phyloP scores from a whole-genome alignment of 192 early-diverging fungal species.

The Gaertneriomyces semiglobifer region DNA sequence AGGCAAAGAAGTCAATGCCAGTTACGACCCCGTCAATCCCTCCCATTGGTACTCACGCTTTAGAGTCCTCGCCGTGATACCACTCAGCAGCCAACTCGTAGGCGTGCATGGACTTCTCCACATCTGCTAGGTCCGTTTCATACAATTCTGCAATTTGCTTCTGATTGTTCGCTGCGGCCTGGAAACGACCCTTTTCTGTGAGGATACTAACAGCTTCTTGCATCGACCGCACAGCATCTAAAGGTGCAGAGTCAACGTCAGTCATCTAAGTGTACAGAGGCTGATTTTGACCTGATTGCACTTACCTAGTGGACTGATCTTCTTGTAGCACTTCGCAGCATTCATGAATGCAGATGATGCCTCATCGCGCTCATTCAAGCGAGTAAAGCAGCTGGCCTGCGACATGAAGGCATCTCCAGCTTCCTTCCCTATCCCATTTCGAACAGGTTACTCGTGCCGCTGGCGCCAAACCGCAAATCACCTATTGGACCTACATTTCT shows the following conservation, averaged over 20 bases:
- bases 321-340: constrained; percentile 89
- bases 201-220: constrained; percentile 77
- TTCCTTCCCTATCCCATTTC: constrained; percentile 66
- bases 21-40: neutral
- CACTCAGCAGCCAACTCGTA: constrained; percentile 91
- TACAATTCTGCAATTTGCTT: constrained; percentile 93
- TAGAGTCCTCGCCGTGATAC: constrained; percentile 87
- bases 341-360: constrained; percentile 78
- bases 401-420: constrained; percentile 90
- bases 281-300: neutral
- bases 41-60: constrained; percentile 61
- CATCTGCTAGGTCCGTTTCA: constrained; percentile 77
- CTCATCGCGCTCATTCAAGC: constrained; percentile 79
- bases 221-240: constrained; percentile 71
- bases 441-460: neutral
- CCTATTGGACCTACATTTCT: constrained; percentile 68
- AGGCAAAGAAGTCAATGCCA: constrained; percentile 7
- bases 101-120: constrained; percentile 75
- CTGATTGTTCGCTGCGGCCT: constrained; percentile 86
- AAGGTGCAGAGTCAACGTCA: neutral
- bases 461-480: neutral
- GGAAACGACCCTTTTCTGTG: constrained; percentile 81
- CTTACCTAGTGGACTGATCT: constrained; percentile 70
- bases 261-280: neutral
- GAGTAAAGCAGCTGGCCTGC: constrained; percentile 75